A percentile compares a stretch with the other conserved stretches of the same genome.
These are phyloP conservation scores for Fraxinus floribunda DNA, from an alignment of 305 asterid species.

Conservation along the genomic window DNA sequence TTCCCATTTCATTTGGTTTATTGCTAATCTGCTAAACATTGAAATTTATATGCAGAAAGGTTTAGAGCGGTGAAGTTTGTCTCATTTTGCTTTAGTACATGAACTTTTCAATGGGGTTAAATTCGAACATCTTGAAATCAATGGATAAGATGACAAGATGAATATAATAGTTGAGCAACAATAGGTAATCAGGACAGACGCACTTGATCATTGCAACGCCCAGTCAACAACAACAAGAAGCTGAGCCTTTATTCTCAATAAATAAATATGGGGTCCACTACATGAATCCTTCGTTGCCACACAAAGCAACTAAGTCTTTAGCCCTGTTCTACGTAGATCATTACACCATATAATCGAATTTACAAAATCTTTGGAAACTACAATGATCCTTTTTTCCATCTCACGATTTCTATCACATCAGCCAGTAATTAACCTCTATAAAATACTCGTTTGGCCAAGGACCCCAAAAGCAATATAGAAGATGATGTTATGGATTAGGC, in stretches of 20 bases:
- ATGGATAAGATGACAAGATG: not conserved
- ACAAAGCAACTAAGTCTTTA: not conserved
- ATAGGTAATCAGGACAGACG: not conserved
- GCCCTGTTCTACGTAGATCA: not conserved
- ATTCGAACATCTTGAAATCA: not conserved
- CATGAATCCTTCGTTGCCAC: not conserved
- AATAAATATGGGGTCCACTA: not conserved
- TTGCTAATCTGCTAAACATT: not conserved
- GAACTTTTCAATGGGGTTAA: not conserved
- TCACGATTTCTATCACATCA: not conserved
- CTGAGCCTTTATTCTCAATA: not conserved
- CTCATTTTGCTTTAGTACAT: not conserved
- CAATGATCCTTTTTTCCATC: not conserved
- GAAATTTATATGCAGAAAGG: not conserved
- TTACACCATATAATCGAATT: not conserved
- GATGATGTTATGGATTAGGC: not conserved
- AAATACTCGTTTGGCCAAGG: not conserved
- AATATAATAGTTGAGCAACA: not conserved
- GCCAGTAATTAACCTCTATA: not conserved
- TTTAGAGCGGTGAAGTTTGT: not conserved
- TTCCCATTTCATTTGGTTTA: not conserved
- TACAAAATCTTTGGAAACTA: not conserved
- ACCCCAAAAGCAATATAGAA: not conserved
- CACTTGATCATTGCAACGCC: not conserved
- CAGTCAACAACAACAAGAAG: not conserved